Percentiles rank a stretch among this genome's conserved stretches.
Evolutionary conservation across 257 asterid species (phyloP).

Genomic region (Schizonepeta tenuifolia): DNA sequence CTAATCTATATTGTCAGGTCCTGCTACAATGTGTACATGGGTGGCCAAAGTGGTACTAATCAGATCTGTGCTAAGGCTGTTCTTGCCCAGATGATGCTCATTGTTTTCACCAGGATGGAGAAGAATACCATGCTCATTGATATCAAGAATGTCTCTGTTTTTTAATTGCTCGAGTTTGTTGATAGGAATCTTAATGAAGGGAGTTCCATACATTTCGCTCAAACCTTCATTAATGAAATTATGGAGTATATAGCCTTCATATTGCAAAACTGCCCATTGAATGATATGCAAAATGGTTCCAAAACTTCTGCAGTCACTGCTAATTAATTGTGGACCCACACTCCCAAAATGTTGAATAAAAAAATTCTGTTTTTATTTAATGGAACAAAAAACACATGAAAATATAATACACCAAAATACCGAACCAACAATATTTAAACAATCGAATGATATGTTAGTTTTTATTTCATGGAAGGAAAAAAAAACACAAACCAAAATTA

Average conservation of each 20-base stretch:
- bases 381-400: too few relatives aligned
- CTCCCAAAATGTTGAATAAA: too few relatives aligned
- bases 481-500: too few relatives aligned
- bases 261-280: constrained; percentile 35
- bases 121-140: constrained; percentile 60
- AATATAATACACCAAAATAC: too few relatives aligned
- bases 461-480: too few relatives aligned
- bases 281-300: constrained; percentile 49
- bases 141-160: constrained; percentile 68
- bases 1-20: constrained; percentile 85
- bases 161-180: constrained; percentile 82
- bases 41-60: constrained; percentile 93
- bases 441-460: too few relatives aligned
- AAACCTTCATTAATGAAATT: constrained; percentile 74
- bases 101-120: constrained; percentile 84
- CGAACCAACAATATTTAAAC: too few relatives aligned
- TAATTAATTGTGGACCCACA: too few relatives aligned
- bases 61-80: constrained; percentile 99
- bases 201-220: constrained; percentile 80
- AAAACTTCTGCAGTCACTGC: constrained; percentile 21
- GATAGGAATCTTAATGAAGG: constrained; percentile 95
- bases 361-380: too few relatives aligned
- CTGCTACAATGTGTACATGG: constrained; percentile 91
- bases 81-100: constrained; percentile 95
- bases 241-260: constrained; percentile 65